Evolutionary conservation across 139 green algal species (phyloP), one percentile per base, ranked within the genome.

Genomic region (Yamagishiella unicocca): DNA sequence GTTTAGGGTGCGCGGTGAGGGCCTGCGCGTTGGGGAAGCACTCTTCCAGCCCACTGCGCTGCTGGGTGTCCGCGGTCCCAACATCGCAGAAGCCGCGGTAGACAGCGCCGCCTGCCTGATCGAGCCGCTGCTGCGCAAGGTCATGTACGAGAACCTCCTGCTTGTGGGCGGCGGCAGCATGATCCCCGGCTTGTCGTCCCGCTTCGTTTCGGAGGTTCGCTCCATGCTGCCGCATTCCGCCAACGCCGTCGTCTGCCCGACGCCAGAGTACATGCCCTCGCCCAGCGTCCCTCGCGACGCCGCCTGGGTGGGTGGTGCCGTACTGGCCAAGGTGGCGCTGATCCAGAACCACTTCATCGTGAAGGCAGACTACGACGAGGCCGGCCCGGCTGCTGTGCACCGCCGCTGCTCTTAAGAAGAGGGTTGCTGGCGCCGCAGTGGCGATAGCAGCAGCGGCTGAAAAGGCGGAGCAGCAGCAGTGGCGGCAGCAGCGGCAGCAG

Each of bases 331-430:
- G 71, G 91, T 97, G 71, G 92, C 94, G 42, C 96, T 95, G 40
- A 76, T 93, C 2, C 95, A 98, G 55, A 93, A 89, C 42, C 95
- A 97, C 46, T 92, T 96, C 43, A 89, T 98, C 33, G 95, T 89
- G 29, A 98, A 98, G 76, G 83, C 61, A 0, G 96, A 99, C 5
- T 99, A 99, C 82, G 95, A 98, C 10, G 96, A 98, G 82, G 64
- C 66, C 9, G 96, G 96, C 6, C 96, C 96, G 7, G 58, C 33
- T 0, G 83, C 92, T 0, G 85, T 98, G 21, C 96, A 98, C 83
- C 91, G 82, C 35, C 97, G 97, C 72, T 96, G 92, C 87, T 55
- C 68, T 0, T 90, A n/a, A 83, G 42, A 19, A 14, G 58, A n/a
- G 58, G 58, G 19, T 31, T 14, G 58, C 17, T 29, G 21, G 19